Evolutionary conservation across 495 filamentous ascomycete genomes (phyloP).

Genomic region (Tirmania nivea): DNA sequence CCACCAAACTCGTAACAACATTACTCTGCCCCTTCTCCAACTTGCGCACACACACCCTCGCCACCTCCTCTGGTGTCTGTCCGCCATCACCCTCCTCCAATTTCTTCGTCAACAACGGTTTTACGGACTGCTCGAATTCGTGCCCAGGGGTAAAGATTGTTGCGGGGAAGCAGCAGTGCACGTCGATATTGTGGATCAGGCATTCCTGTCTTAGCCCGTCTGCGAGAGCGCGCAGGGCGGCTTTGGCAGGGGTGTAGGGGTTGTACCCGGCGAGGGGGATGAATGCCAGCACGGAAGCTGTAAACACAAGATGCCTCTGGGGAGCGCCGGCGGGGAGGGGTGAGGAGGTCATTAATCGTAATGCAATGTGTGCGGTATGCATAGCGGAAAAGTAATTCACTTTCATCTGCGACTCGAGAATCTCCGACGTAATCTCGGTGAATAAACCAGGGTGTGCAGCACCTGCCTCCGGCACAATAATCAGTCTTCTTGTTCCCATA

Average conservation of each 20-base stretch:
- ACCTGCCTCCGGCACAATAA: conserved; percentile 23
- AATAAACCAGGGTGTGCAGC: conserved; percentile 56
- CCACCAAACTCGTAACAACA: conserved; percentile 47
- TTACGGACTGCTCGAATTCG: conserved; percentile 56
- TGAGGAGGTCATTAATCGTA: conserved; percentile 37
- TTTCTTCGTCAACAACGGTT: conserved; percentile 59
- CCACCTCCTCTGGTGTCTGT: conserved; percentile 60
- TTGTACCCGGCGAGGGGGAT: conserved; percentile 62
- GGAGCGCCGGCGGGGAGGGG: conserved; percentile 17
- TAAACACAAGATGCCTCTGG: conserved; percentile 68
- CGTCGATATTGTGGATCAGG: conserved; percentile 57
- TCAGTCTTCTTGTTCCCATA: background rate
- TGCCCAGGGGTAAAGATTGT: conserved; percentile 57
- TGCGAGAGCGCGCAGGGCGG: conserved; percentile 59
- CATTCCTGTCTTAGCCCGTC: conserved; percentile 72
- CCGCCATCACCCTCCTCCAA: conserved; percentile 64
- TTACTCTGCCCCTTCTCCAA: conserved; percentile 64
- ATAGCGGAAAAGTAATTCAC: conserved; percentile 79
- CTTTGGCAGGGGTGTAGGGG: conserved; percentile 67
- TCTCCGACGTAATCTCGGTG: conserved; percentile 42
- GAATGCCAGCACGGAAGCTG: conserved; percentile 54
- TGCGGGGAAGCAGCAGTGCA: conserved; percentile 70
- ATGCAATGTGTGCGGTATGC: conserved; percentile 55
- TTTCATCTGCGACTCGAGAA: conserved; percentile 60
- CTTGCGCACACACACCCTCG: conserved; percentile 40